Evolutionary conservation across 192 early-diverging fungal species (phyloP).

Genomic region (Coemansia sp.): DNA sequence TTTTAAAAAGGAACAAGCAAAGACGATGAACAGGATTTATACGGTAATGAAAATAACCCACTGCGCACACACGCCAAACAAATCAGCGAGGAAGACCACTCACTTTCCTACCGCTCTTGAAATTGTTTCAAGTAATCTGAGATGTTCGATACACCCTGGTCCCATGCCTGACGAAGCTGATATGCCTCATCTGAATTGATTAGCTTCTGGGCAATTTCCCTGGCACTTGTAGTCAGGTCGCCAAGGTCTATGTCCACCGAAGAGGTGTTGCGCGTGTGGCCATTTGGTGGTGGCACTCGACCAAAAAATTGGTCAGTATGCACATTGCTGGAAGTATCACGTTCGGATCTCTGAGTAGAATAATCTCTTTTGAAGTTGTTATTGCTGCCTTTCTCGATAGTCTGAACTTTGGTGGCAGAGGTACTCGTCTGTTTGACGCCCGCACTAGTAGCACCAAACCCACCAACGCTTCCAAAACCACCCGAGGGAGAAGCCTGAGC

Average conservation of each 20-base stretch:
- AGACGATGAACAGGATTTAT: not conserved
- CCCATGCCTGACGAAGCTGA: slow-evolving; percentile 55
- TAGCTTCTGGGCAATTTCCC: slow-evolving; percentile 55
- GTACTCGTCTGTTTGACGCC: not conserved
- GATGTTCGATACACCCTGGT: slow-evolving; percentile 40
- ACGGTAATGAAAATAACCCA: not conserved
- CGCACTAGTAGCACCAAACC: slow-evolving; percentile 56
- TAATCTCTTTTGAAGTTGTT: not conserved
- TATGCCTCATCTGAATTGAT: slow-evolving; percentile 54
- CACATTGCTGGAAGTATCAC: not conserved
- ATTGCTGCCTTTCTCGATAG: not conserved
- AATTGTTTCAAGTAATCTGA: slow-evolving; percentile 52
- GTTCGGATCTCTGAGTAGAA: not conserved
- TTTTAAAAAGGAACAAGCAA: not conserved
- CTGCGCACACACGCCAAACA: not conserved
- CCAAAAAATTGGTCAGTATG: slow-evolving; percentile 88
- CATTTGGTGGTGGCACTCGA: slow-evolving; percentile 63
- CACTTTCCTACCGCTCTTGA: slow-evolving; percentile 35
- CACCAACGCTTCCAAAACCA: slow-evolving; percentile 38
- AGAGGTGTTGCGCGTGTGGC: slow-evolving; percentile 69
- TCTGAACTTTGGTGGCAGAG: slow-evolving; percentile 2
- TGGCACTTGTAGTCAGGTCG: slow-evolving; percentile 53
- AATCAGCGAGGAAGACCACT: not conserved
- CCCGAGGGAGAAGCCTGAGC: not conserved
- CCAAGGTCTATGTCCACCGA: slow-evolving; percentile 66